Evolutionary conservation across 2,329 filamentous ascomycete species (phyloP).

Genomic region (Pseudogymnoascus sp.): DNA sequence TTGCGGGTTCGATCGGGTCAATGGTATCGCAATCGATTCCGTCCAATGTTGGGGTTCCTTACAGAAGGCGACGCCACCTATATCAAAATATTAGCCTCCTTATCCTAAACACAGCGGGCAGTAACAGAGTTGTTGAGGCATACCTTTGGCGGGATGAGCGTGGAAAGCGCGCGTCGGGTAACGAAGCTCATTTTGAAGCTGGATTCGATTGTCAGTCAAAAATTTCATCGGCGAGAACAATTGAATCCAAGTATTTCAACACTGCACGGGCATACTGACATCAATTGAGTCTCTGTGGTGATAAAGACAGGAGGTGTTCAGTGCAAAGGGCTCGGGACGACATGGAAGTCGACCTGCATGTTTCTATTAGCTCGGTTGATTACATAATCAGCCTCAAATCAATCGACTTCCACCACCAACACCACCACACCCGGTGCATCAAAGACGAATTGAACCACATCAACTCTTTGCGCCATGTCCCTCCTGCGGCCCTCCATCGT

Average conservation of each 20-base stretch:
- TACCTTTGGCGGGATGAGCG: conserved; percentile 99
- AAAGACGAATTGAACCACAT: conserved; percentile 11
- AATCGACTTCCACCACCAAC: conserved; percentile 11
- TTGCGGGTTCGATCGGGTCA: conserved; percentile 8
- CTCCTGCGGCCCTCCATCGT: conserved; percentile 53
- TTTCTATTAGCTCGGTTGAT: conserved; percentile 15
- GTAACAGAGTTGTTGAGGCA: conserved; percentile 23
- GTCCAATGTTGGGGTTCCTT: conserved; percentile 18
- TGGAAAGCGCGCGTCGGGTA: conserved; percentile 84
- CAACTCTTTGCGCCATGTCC: conserved; percentile 46
- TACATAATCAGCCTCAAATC: conserved; percentile 16
- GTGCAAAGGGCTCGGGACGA: conserved; percentile 14
- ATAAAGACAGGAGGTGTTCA: conserved; percentile 18
- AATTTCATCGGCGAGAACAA: background rate
- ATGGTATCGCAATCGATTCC: conserved; percentile 6
- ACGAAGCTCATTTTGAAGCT: conserved; percentile 80
- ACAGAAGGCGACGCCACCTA: conserved; percentile 32
- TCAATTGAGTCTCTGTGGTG: conserved; percentile 25
- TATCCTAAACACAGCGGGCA: background rate
- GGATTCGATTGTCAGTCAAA: conserved; percentile 29
- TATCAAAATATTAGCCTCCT: conserved; percentile 13
- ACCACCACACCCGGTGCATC: conserved; percentile 9
- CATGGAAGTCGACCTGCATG: conserved; percentile 13
- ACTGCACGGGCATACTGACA: conserved; percentile 19
- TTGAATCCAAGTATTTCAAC: background rate